Evolutionary conservation across 1,284 basidiomycete species (phyloP).

Genomic region (Mycosarcoma maydis): DNA sequence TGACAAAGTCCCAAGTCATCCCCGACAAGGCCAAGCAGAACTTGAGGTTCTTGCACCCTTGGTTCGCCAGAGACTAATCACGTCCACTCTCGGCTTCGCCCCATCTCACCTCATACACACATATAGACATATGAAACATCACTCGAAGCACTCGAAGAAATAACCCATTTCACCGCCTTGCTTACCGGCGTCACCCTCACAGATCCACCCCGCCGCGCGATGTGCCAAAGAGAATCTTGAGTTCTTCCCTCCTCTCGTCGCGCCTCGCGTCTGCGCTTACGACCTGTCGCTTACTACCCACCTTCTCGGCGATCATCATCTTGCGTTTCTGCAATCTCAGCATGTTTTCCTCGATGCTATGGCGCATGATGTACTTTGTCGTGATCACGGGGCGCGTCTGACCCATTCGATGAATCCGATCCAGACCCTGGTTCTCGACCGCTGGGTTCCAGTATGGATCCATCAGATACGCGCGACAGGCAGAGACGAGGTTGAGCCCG

Average conservation of each 20-base stretch:
- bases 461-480: conserved; percentile 83
- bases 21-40: conserved; percentile 77
- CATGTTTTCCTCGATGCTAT: conserved; percentile 66
- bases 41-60: conserved; percentile 77
- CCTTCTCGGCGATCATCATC: conserved; percentile 62
- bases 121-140: no score
- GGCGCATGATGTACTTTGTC: conserved; percentile 62
- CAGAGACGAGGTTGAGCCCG: conserved; percentile 77
- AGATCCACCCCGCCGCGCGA: conserved; percentile 29
- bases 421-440: conserved; percentile 73
- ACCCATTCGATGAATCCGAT: conserved; percentile 63
- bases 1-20: conserved; percentile 77
- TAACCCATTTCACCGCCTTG: neutral
- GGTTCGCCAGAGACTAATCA: conserved; percentile 53
- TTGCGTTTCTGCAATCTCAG: conserved; percentile 62
- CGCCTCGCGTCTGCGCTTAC: conserved; percentile 8
- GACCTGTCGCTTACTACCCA: conserved; percentile 46
- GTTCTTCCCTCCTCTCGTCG: conserved; percentile 50
- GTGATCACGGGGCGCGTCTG: conserved; percentile 61
- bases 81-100: no score
- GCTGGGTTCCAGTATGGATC: conserved; percentile 98
- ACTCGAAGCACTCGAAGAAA: no score
- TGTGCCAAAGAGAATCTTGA: conserved; percentile 50
- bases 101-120: no score
- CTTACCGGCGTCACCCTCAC: neutral